phyloP scores from a whole-genome alignment of 768 basidiomycete genomes.

The Fomitopsis pulvina region DNA sequence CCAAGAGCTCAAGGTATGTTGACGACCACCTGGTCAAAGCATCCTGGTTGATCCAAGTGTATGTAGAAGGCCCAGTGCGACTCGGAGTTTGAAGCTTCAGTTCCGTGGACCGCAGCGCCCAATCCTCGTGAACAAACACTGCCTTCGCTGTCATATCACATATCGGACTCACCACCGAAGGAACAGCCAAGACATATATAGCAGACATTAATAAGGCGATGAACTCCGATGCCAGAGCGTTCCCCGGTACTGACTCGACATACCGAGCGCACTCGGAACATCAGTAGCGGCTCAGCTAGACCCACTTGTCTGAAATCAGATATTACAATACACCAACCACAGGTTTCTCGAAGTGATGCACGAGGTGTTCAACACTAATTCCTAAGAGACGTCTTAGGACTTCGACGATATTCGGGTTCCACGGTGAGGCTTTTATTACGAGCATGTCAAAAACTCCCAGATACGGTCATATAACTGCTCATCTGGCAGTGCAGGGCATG shows the following conservation, averaged over 20 bases:
- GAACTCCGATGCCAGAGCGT: neutral
- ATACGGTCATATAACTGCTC: no score
- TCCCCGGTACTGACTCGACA: neutral
- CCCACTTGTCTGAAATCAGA: no score
- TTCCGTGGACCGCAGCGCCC: neutral
- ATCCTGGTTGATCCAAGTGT: no score
- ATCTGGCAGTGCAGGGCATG: no score
- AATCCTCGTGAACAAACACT: neutral
- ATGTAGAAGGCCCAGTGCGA: neutral
- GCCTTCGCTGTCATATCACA: neutral
- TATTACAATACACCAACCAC: neutral
- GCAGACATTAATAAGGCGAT: neutral
- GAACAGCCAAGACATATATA: neutral
- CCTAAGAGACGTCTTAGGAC: neutral
- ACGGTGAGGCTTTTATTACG: neutral
- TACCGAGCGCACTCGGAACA: neutral
- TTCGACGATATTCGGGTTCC: neutral
- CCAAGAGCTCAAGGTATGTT: neutral
- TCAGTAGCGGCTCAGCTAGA: neutral
- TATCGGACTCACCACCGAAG: no score
- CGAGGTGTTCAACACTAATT: neutral
- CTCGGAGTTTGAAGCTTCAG: neutral
- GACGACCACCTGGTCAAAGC: no score
- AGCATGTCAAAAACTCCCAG: no score
- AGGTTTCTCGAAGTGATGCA: neutral